A percentile compares a stretch with the other conserved stretches of the same genome.
phyloP scores from a whole-genome alignment of 1,284 basidiomycete species.

The Rugosomyces carneus region DNA sequence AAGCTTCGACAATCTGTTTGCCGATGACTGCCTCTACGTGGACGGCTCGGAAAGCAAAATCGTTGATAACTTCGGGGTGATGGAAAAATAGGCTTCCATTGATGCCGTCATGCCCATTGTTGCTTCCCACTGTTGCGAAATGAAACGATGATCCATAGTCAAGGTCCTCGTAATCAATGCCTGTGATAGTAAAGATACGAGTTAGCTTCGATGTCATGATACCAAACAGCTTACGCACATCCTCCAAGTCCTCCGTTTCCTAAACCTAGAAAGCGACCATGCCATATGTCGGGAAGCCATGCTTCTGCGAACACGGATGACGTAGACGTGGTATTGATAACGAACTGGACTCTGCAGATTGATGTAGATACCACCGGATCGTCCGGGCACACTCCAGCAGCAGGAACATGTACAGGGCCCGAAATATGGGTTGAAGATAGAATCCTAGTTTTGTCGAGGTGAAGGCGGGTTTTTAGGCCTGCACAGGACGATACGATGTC shows the following conservation, averaged over 20 bases:
- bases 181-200: background rate
- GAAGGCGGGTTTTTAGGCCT: background rate
- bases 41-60: constrained; percentile 12
- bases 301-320: constrained; percentile 1
- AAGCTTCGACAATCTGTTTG: constrained; percentile 10
- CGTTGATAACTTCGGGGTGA: constrained; percentile 13
- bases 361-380: background rate
- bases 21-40: constrained; percentile 8
- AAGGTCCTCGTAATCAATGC: constrained; percentile 5
- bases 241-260: constrained; percentile 10
- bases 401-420: background rate
- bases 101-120: constrained; percentile 6
- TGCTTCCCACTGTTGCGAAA: constrained; percentile 9
- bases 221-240: constrained; percentile 2
- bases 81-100: background rate
- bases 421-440: constrained; percentile 1
- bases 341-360: constrained; percentile 6
- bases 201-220: background rate
- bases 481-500: background rate
- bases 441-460: constrained; percentile 1
- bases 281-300: constrained; percentile 8
- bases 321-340: background rate
- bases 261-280: constrained; percentile 7
- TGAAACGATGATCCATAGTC: constrained; percentile 5
- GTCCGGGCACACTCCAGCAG: background rate